Evolutionary conservation across 2,329 filamentous ascomycete species (phyloP).

Genomic region (Rutstroemia sp.): DNA sequence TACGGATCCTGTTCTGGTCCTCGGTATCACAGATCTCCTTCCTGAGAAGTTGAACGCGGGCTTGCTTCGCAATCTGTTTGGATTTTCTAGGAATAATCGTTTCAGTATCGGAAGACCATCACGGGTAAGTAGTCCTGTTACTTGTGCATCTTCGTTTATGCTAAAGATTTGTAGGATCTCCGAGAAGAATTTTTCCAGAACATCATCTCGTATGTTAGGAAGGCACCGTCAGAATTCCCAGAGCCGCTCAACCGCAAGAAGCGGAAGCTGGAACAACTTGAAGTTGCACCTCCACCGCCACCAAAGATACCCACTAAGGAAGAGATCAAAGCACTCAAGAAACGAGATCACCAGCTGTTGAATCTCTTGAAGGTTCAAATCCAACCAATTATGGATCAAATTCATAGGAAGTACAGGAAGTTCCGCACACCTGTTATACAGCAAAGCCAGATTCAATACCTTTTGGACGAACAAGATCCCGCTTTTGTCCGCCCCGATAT

Average conservation of each 20-base stretch:
- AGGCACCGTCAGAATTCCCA: constrained; percentile 77
- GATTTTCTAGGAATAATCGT: constrained; percentile 73
- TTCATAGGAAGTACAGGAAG: constrained; percentile 81
- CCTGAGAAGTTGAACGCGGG: constrained; percentile 52
- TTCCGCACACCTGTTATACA: constrained; percentile 78
- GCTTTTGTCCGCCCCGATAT: constrained; percentile 50
- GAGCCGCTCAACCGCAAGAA: constrained; percentile 82
- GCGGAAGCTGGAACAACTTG: constrained; percentile 69
- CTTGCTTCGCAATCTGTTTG: constrained; percentile 74
- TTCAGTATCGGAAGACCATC: constrained; percentile 63
- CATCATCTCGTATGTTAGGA: constrained; percentile 69
- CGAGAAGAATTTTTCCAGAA: constrained; percentile 75
- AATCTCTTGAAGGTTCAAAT: constrained; percentile 84
- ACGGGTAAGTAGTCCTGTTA: constrained; percentile 38
- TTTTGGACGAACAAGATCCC: constrained; percentile 78
- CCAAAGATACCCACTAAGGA: constrained; percentile 63
- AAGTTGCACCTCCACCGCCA: constrained; percentile 61
- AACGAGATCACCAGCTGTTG: constrained; percentile 73
- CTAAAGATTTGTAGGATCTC: constrained; percentile 39
- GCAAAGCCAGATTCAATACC: constrained; percentile 65
- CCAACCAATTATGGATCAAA: constrained; percentile 95
- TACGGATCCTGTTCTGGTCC: constrained; percentile 79
- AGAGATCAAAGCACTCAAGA: constrained; percentile 72
- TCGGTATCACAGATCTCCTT: constrained; percentile 74
- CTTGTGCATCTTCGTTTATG: not conserved